A percentile compares a stretch with the other conserved stretches of the same genome.
Evolutionary conservation across 495 filamentous ascomycete genomes (phyloP).

Genomic region (Hyphodiscus hymeniophilus): DNA sequence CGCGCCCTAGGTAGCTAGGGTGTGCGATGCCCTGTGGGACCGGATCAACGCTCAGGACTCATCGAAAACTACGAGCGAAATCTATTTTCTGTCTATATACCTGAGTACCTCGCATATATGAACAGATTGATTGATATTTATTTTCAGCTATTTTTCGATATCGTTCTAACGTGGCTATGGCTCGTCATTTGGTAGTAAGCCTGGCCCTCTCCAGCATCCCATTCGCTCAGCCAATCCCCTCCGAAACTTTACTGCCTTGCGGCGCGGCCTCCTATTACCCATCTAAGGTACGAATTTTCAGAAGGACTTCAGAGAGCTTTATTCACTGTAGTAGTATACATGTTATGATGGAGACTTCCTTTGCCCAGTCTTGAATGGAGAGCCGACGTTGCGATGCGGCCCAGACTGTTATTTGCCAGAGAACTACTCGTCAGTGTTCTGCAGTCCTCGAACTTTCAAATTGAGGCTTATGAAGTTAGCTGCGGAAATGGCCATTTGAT

Average conservation of each 20-base stretch:
- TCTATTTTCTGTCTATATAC: too few relatives aligned
- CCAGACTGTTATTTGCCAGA: constrained; percentile 30
- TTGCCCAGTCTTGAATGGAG: constrained; percentile 30
- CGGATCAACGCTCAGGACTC: too few relatives aligned
- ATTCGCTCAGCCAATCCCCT: neutral
- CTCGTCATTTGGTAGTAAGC: neutral
- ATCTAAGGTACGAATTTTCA: constrained; percentile 21
- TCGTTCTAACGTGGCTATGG: neutral
- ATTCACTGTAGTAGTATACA: constrained; percentile 28
- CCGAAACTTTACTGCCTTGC: constrained; percentile 24
- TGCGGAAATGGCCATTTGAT: constrained; percentile 27
- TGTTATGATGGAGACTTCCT: constrained; percentile 34
- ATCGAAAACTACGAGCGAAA: too few relatives aligned
- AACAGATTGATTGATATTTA: neutral
- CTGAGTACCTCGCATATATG: too few relatives aligned
- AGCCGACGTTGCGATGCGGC: constrained; percentile 31
- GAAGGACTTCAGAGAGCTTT: neutral
- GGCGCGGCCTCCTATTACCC: constrained; percentile 31
- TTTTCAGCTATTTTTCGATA: neutral
- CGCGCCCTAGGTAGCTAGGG: too few relatives aligned
- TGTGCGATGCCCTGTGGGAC: too few relatives aligned
- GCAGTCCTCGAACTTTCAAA: constrained; percentile 3
- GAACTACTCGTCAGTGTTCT: constrained; percentile 26
- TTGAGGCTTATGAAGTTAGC: constrained; percentile 1
- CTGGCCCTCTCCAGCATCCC: neutral